phyloP scores from a whole-genome alignment of 805 yeast genomes.

The Hanseniaspora mollemarum region DNA sequence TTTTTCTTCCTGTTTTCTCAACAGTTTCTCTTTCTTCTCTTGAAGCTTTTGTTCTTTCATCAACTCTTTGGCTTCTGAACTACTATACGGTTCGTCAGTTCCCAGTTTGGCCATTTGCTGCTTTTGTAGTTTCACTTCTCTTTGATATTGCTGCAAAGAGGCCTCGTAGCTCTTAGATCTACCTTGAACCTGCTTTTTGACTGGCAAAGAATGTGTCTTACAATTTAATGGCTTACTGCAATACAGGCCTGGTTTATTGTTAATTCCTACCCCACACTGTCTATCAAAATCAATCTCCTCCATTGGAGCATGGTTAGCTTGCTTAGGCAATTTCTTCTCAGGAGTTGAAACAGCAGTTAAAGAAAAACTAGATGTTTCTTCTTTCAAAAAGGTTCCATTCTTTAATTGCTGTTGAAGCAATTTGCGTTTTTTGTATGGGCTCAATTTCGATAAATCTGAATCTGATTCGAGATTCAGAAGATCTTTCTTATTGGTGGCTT shows the following conservation, averaged over 20 bases:
- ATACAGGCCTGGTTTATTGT: slow-evolving; percentile 67
- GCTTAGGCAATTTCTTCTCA: slow-evolving; percentile 30
- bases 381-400: slow-evolving; percentile 19
- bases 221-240: slow-evolving; percentile 95
- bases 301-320: slow-evolving; percentile 47
- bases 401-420: slow-evolving; percentile 20
- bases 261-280: slow-evolving; percentile 91
- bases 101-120: slow-evolving; percentile 33
- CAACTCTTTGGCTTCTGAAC: slow-evolving; percentile 21
- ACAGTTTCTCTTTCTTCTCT: slow-evolving; percentile 23
- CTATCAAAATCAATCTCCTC: slow-evolving; percentile 83
- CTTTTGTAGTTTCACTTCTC: slow-evolving; percentile 73
- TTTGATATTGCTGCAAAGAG: slow-evolving; percentile 77
- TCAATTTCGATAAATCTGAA: slow-evolving; percentile 6
- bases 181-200: slow-evolving; percentile 89
- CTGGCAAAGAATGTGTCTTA: slow-evolving; percentile 97
- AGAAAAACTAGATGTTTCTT: slow-evolving; percentile 18
- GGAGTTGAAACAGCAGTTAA: slow-evolving; percentile 17
- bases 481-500: not conserved
- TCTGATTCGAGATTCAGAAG: not conserved
- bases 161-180: slow-evolving; percentile 87
- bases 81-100: slow-evolving; percentile 12
- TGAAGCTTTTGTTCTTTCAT: slow-evolving; percentile 25
- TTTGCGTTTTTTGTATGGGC: slow-evolving; percentile 17
- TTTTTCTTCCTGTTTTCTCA: slow-evolving; percentile 16